Percentiles rank a stretch among this genome's conserved stretches.
Conservation (phyloP, 2,329 filamentous ascomycete genomes). For the Paracoccidioides lutzii region DNA sequence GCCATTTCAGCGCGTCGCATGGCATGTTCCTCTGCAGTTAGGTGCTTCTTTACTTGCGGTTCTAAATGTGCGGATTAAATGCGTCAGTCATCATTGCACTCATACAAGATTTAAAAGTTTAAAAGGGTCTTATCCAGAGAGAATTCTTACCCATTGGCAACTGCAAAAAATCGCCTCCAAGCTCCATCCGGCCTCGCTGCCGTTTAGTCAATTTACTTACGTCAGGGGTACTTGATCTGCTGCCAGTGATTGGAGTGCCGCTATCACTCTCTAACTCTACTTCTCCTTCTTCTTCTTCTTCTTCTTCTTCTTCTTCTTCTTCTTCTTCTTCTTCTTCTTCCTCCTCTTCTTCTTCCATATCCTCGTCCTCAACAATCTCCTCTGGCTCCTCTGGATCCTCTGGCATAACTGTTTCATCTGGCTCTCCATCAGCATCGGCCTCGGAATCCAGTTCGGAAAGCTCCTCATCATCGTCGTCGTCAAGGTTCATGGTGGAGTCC, state of each 20-base stretch:
- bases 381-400: constrained; percentile 25
- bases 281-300: constrained; percentile 30
- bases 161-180: constrained; percentile 39
- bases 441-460: constrained; percentile 35
- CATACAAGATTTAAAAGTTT: too few relatives aligned
- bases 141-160: constrained; percentile 42
- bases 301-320: constrained; percentile 28
- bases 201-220: constrained; percentile 54
- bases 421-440: constrained; percentile 36
- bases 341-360: constrained; percentile 23
- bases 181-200: constrained; percentile 48
- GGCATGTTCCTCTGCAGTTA: constrained; percentile 60
- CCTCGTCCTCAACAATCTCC: constrained; percentile 20
- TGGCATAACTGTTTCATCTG: constrained; percentile 34
- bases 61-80: constrained; percentile 29
- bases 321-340: constrained; percentile 30
- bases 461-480: constrained; percentile 36
- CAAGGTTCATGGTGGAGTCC: constrained; percentile 35
- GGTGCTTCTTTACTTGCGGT: constrained; percentile 58
- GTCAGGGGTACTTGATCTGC: constrained; percentile 47
- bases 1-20: constrained; percentile 66
- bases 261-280: constrained; percentile 33
- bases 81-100: not conserved
- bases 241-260: constrained; percentile 35
- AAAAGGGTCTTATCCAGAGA: not conserved